Evolutionary conservation across 2,329 filamentous ascomycete genomes (phyloP).

Genomic region (Hypoxylon sp.): DNA sequence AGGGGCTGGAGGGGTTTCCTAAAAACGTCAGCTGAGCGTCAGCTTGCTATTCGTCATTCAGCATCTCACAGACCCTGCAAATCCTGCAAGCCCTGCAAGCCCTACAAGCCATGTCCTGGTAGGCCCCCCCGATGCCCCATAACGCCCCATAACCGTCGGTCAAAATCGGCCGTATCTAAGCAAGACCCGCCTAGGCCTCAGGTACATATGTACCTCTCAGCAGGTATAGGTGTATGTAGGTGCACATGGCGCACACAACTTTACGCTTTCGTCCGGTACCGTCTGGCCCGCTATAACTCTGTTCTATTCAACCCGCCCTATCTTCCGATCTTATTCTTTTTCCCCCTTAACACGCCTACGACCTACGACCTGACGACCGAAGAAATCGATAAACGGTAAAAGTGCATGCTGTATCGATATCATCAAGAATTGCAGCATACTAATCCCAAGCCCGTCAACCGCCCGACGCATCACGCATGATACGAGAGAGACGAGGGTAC

Average conservation of each 20-base stretch:
- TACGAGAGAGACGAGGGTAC: neutral
- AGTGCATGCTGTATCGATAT: constrained; percentile 27
- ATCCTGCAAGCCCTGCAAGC: too few species aligned
- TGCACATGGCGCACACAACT: too few species aligned
- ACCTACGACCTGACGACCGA: neutral
- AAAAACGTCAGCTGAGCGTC: constrained; percentile 34
- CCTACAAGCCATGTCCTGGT: too few species aligned
- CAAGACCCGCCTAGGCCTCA: too few species aligned
- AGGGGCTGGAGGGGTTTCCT: constrained; percentile 21
- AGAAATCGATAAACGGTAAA: neutral
- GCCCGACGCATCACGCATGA: neutral
- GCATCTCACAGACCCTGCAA: neutral
- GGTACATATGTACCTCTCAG: too few species aligned
- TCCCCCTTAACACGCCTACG: neutral
- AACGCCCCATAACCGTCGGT: constrained; percentile 24
- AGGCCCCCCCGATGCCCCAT: neutral
- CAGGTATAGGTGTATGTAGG: too few species aligned
- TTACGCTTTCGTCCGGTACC: too few species aligned
- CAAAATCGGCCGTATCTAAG: constrained; percentile 30
- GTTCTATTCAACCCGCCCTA: constrained; percentile 10
- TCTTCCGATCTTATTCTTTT: constrained; percentile 9
- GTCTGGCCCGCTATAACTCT: constrained; percentile 18
- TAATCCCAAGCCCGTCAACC: constrained; percentile 8
- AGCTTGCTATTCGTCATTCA: constrained; percentile 28
- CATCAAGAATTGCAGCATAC: neutral